Base-by-base conservation (phyloP, 2,329 filamentous ascomycete species). In the Hypocreales sp. region DNA sequence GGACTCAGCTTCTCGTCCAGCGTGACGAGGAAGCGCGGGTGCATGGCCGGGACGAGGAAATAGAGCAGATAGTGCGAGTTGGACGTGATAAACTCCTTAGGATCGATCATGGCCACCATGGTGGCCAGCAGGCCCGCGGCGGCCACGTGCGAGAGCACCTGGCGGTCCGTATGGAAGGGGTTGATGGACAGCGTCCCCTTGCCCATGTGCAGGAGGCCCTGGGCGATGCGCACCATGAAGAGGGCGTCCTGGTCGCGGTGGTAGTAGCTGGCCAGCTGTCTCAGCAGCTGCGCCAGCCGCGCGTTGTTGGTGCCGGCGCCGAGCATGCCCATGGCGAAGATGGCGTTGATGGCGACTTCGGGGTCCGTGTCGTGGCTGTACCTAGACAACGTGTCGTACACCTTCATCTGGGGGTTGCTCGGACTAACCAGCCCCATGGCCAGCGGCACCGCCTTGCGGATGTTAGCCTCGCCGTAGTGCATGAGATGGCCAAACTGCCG, bases 361-460 rank as follows among this genome's bases (percentile, higher is more conserved):
- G 87, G 92, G 58, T 98, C 90, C 40, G 90, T 98, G 60, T 98
- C 90, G 67, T 98, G 90, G 37, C 80, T 92, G 67, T 98, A 98
- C 47, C 90, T 70, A 27, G 90, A 98, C 8, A 98, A 64, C 1
- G 90, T 98, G 53, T 98, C 90, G 60, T 98, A 98, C 25, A 98
- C 81, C 66, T 95, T 98, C 87, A 98, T 98, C 53, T 98, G 92
- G 8, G 90, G 90, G 60, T 98, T 98, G 59, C 84, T 94, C 9
- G 92, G 83, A 56, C 82, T 93, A 47, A 98, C 78, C 29, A 98
- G 68, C 45, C 86, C 92, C 83, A 98, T 92, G 15, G 90, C 90
- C 29, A 98, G 66, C 20, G 90, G 90, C 17, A 98, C 90, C 13
- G 86, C 87, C 48, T 90, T 90, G 35, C 90, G 79, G 43, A 98